These are phyloP conservation scores for Chaetomidium leptoderma DNA, from an alignment of 495 filamentous ascomycete species.

Conservation along the genomic window DNA sequence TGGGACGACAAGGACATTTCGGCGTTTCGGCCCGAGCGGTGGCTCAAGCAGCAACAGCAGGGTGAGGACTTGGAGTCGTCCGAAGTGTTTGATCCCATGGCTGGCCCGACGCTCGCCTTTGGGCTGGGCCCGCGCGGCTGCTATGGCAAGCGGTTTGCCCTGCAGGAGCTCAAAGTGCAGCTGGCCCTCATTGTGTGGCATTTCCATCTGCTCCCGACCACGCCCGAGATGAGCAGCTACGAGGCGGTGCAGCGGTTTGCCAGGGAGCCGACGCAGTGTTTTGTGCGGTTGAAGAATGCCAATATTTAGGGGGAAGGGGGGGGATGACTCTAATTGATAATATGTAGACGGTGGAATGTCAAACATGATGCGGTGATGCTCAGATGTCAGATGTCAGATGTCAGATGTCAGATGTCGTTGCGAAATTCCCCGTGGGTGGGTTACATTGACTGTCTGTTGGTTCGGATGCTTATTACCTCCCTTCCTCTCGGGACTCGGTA, in stretches of 20 bases:
- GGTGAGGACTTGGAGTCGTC: not conserved
- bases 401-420: too few species aligned
- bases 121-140: constrained; percentile 51
- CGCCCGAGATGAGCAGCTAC: constrained; percentile 25
- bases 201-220: constrained; percentile 32
- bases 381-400: too few species aligned
- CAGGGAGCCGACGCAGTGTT: constrained; percentile 29
- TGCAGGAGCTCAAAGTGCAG: constrained; percentile 34
- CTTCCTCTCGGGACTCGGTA: too few species aligned
- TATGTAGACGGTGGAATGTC: too few species aligned
- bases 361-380: too few species aligned
- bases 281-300: constrained; percentile 22
- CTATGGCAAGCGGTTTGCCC: constrained; percentile 45
- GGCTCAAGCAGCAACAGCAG: not conserved
- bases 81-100: constrained; percentile 25
- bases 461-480: too few species aligned
- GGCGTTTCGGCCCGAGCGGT: constrained; percentile 29
- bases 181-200: constrained; percentile 38
- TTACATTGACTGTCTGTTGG: too few species aligned
- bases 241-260: constrained; percentile 28
- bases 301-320: not conserved
- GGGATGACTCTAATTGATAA: too few species aligned
- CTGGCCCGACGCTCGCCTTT: constrained; percentile 44
- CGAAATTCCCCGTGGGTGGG: too few species aligned
- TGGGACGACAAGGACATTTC: constrained; percentile 46